Conservation (phyloP, 1,139 yeast species). For the Saccharomycopsis crataegensis region DNA sequence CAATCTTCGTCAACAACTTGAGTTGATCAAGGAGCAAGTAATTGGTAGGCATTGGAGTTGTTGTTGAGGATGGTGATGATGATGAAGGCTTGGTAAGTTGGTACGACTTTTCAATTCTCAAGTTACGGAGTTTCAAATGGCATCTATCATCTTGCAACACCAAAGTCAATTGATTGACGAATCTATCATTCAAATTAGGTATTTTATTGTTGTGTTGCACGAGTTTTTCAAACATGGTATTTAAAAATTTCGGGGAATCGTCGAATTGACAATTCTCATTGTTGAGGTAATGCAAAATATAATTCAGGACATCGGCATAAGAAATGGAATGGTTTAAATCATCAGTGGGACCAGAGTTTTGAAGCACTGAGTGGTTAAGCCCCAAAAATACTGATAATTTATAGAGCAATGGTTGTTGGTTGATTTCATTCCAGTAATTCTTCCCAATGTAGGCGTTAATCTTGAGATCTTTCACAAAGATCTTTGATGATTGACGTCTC, state of each 20-base stretch:
- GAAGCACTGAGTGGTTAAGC: background rate
- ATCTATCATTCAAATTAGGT: constrained; percentile 6
- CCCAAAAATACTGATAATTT: constrained; percentile 6
- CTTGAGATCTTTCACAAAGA: constrained; percentile 14
- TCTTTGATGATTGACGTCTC: background rate
- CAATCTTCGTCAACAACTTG: constrained; percentile 67
- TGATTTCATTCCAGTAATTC: constrained; percentile 16
- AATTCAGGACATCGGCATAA: constrained; percentile 16
- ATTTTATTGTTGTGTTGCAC: constrained; percentile 3
- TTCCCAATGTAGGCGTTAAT: constrained; percentile 17
- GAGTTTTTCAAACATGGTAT: constrained; percentile 1
- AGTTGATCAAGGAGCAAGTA: constrained; percentile 29
- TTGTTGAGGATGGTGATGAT: background rate
- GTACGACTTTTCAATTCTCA: constrained; percentile 9
- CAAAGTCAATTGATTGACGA: constrained; percentile 3
- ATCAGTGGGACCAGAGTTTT: constrained; percentile 12
- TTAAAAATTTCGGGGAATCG: constrained; percentile 5
- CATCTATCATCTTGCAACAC: constrained; percentile 4
- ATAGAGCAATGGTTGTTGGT: constrained; percentile 12
- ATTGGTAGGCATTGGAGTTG: background rate
- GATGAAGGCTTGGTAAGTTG: background rate
- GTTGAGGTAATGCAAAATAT: constrained; percentile 7
- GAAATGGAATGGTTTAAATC: constrained; percentile 15
- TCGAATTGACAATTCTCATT: background rate
- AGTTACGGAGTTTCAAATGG: constrained; percentile 13